These are phyloP conservation scores for Suillus spraguei DNA, from an alignment of 768 basidiomycete species.

Conservation along the genomic window DNA sequence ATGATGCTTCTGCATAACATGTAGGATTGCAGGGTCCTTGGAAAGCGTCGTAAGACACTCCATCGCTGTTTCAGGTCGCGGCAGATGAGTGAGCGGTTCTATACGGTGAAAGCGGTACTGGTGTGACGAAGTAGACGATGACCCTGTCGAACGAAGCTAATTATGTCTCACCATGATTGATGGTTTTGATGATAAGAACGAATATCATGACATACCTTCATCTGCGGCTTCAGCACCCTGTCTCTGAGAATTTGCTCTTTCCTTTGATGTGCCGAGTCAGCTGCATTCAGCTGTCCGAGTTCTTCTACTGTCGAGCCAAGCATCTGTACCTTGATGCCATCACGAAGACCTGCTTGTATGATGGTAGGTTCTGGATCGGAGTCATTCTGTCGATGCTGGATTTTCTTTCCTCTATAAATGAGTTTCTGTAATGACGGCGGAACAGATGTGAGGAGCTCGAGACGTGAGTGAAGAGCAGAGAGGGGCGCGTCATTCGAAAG, in stretches of 20 bases:
- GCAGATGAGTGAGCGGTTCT: conserved; percentile 63
- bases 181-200: neutral
- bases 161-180: neutral
- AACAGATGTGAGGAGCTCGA: conserved; percentile 69
- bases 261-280: conserved; percentile 59
- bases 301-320: conserved; percentile 67
- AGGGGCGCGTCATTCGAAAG: conserved; percentile 54
- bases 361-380: conserved; percentile 34
- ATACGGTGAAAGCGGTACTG: conserved; percentile 67
- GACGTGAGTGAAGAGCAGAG: conserved; percentile 45
- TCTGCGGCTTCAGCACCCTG: conserved; percentile 55
- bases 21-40: conserved; percentile 68
- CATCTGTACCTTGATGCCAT: conserved; percentile 70
- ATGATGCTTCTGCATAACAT: conserved; percentile 71
- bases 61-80: conserved; percentile 58
- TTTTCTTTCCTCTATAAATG: conserved; percentile 68
- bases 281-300: conserved; percentile 52
- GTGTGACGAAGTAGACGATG: conserved; percentile 36
- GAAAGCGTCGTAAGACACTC: conserved; percentile 59
- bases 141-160: conserved; percentile 59
- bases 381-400: conserved; percentile 18
- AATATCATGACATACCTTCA: conserved; percentile 47
- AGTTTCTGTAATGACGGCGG: conserved; percentile 71
- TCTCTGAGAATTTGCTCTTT: conserved; percentile 61
- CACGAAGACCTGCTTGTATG: conserved; percentile 55